Evolutionary conservation across 805 yeast genomes (phyloP), one percentile per base, ranked within the genome.

Genomic region (Candida oleophila): DNA sequence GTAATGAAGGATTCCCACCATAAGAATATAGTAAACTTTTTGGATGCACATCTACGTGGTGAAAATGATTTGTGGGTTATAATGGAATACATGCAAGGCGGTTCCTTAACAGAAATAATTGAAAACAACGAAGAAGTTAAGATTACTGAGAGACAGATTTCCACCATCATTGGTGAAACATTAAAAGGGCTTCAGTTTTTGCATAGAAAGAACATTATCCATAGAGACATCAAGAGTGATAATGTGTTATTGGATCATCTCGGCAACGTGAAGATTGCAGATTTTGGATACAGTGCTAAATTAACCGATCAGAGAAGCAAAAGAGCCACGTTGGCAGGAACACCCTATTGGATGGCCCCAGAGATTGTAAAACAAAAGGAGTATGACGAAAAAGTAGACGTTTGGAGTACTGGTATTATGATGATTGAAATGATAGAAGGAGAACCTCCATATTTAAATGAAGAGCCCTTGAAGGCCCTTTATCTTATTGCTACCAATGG

Each of bases 11-110:
- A 90, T 20, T 81, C 90, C 43, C 83, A 80, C 56, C 99, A 94
- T 64, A 81, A 82, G 42, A 94, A 94, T 62, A 94, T 94, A 66
- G 99, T 94, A 48, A 94, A 94, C 65, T 94, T 89, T 62, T 82
- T 92, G 50, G 96, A 92, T 60, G 83, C 96, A 0, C 94, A 83
- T 62, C 63, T 87, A 44, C 69, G 90, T 45, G 89, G 87, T 47
- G 82, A 80, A 49, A 87, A 87, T 40, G 90, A 86, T 55, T 73
- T 94, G 46, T 94, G 99, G 99, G 98, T 94, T 8, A 83, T 94
- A 18, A 94, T 94, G 99, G 99, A 94, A 67, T 94, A 89, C 62
- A 94, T 94, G 99, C 97, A 94, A 65, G 99, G 99, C 51, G 99
- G 99, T 2, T 85, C 96, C 0, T 74, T 94, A 55, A 92, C 99